Base-by-base conservation (phyloP, 2,329 filamentous ascomycete species). In the Xylariaceae sp. region DNA sequence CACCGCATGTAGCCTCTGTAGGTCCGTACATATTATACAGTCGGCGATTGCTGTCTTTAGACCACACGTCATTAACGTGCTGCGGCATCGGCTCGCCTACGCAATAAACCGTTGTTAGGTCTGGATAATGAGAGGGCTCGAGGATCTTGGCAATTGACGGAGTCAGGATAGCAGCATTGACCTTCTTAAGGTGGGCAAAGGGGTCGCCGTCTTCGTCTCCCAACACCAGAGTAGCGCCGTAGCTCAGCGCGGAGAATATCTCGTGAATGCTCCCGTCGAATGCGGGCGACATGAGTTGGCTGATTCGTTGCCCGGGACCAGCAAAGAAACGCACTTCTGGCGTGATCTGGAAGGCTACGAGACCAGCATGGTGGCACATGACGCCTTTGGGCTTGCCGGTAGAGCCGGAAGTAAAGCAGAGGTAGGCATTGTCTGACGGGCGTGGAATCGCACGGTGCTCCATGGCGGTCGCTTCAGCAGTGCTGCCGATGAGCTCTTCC, bases 341-440 rank as follows among this genome's bases (percentile, higher is more conserved):
- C 17, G 36, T 21, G 3, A 19, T 39, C 11, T 49, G 46, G 24
- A 49, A 49, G 4, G 46, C 46, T 14, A 40, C 46, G 3, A 40
- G 46, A n/a, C 46, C 24, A 16, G 24, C 23, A 12, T 49, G 46
- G 23, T 34, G 23, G 23, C 46, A 49, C 17, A 29, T 14, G 11
- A 49, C 46, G 4, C 33, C 46, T 19, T 49, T 40, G 9, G 46
- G 46, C 16, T 39, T 39, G 3, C 46, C 46, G n/a, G 46, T 49
- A 5, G 46, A 49, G 12, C 46, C 46, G 6, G 46, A 49, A 19
- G 46, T 49, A n/a, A 39, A 49, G 23, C 46, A 49, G 8, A 49
- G 5, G 9, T 49, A 49, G 19, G 46, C 46, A 9, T 4, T 34
- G 17, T 16, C n/a, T n/a, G 17, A 34, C 1, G 43, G 28, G 3